phyloP scores from a whole-genome alignment of 768 basidiomycete genomes.

The Amanita polypyramis region DNA sequence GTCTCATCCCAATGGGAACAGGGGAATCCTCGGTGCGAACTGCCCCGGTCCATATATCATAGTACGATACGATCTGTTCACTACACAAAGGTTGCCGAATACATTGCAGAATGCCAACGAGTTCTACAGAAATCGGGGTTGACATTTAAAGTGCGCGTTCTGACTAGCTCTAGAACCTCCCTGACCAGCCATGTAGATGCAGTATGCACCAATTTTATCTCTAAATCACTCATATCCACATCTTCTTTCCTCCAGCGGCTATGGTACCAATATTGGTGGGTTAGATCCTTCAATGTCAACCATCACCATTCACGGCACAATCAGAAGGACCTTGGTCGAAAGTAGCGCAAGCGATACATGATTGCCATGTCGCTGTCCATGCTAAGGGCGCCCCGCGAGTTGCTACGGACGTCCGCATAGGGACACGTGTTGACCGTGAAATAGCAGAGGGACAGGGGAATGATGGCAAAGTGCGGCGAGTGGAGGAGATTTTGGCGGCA shows the following conservation, averaged over 20 bases:
- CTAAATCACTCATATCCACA: not conserved
- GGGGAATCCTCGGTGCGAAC: constrained; percentile 52
- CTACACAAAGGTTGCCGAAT: constrained; percentile 50
- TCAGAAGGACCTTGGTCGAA: constrained; percentile 78
- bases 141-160: constrained; percentile 52
- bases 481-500: constrained; percentile 63
- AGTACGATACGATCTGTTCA: constrained; percentile 5
- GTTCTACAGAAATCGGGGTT: constrained; percentile 79
- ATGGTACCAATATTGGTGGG: constrained; percentile 82
- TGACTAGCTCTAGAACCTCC: constrained; percentile 3
- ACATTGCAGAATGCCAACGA: constrained; percentile 74
- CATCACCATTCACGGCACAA: not conserved
- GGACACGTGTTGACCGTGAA: constrained; percentile 70
- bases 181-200: constrained; percentile 37
- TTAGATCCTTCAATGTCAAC: constrained; percentile 1
- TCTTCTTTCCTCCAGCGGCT: constrained; percentile 43
- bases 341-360: constrained; percentile 81
- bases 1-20: constrained; percentile 80
- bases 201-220: constrained; percentile 33
- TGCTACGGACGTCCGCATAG: constrained; percentile 92
- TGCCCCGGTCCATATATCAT: not conserved
- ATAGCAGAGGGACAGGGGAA: constrained; percentile 62
- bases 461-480: constrained; percentile 67
- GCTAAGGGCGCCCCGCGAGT: constrained; percentile 63
- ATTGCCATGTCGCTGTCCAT: constrained; percentile 84